Percentiles rank a stretch among this genome's conserved stretches.
These are phyloP conservation scores for Fusarium subtropicale DNA, from an alignment of 2,329 filamentous ascomycete genomes.

Conservation along the genomic window DNA sequence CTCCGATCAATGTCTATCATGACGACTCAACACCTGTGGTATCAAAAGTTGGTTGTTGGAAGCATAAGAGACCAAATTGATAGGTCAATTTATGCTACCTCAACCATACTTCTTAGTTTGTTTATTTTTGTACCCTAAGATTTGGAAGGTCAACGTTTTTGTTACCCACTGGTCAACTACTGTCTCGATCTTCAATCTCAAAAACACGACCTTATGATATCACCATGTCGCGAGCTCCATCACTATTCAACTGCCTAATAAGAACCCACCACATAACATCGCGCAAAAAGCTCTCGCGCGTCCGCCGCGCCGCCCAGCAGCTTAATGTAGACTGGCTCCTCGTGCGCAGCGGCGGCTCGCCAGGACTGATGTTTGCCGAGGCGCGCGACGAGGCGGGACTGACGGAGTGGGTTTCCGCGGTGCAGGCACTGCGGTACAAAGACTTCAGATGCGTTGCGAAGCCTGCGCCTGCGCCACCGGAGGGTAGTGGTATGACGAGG, in stretches of 20 bases:
- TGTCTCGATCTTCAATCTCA: not conserved
- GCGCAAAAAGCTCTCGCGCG: slow-evolving; percentile 72
- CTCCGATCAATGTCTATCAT: slow-evolving; percentile 22
- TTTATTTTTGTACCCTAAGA: too few relatives aligned
- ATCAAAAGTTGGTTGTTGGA: too few relatives aligned
- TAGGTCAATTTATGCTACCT: too few relatives aligned
- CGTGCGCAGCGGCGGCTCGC: slow-evolving; percentile 73
- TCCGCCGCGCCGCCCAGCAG: slow-evolving; percentile 72
- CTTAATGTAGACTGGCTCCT: slow-evolving; percentile 70
- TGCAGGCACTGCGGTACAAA: slow-evolving; percentile 76
- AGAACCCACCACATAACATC: slow-evolving; percentile 86
- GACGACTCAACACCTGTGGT: not conserved
- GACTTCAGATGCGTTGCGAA: slow-evolving; percentile 74
- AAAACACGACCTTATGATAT: slow-evolving; percentile 9
- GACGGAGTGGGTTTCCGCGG: slow-evolving; percentile 71
- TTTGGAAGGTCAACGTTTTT: too few relatives aligned
- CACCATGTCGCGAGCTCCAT: slow-evolving; percentile 35
- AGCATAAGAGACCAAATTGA: too few relatives aligned
- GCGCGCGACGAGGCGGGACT: slow-evolving; percentile 65
- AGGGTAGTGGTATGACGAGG: slow-evolving; percentile 1
- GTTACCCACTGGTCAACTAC: too few relatives aligned
- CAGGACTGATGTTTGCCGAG: slow-evolving; percentile 84
- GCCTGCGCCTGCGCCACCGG: slow-evolving; percentile 16
- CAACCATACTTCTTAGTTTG: too few relatives aligned
- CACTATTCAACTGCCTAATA: slow-evolving; percentile 63